Percentiles rank a stretch among this genome's conserved stretches.
Conservation (phyloP, 768 basidiomycete genomes). For the Lentinus tigrinus region DNA sequence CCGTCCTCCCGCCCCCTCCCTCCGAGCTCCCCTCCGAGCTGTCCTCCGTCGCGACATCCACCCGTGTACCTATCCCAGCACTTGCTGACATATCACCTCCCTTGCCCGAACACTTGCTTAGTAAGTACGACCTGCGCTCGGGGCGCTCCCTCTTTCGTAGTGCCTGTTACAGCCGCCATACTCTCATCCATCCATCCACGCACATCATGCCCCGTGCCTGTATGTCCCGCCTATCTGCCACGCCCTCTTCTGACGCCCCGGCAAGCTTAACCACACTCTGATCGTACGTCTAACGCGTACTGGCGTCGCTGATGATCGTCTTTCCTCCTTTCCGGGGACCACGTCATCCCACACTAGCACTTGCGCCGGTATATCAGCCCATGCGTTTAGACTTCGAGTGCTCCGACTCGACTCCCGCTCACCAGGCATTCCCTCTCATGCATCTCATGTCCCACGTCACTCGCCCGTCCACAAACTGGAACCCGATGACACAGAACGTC, state of each 20-base stretch:
- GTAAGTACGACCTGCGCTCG: not conserved
- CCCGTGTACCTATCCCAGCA: no score
- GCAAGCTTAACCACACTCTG: not conserved
- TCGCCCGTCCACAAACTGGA: no score
- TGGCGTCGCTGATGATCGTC: not conserved
- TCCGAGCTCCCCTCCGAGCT: no score
- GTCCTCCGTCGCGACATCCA: no score
- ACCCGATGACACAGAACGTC: no score
- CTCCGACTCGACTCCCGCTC: no score
- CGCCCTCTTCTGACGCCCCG: not conserved
- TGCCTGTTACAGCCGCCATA: constrained; percentile 6
- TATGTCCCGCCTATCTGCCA: not conserved
- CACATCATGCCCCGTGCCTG: not conserved
- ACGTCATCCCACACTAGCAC: not conserved
- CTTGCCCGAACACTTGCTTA: no score
- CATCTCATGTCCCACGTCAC: no score
- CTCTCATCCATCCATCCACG: not conserved
- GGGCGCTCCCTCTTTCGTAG: not conserved
- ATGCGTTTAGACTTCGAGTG: no score
- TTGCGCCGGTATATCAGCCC: no score
- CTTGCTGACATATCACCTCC: no score
- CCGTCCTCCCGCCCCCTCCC: constrained; percentile 1
- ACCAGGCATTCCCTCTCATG: no score
- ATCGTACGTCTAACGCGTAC: not conserved
- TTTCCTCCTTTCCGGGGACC: not conserved